Evolutionary conservation across 768 basidiomycete genomes (phyloP), one percentile per base, ranked within the genome.

Genomic region (Tulasnella calospora): DNA sequence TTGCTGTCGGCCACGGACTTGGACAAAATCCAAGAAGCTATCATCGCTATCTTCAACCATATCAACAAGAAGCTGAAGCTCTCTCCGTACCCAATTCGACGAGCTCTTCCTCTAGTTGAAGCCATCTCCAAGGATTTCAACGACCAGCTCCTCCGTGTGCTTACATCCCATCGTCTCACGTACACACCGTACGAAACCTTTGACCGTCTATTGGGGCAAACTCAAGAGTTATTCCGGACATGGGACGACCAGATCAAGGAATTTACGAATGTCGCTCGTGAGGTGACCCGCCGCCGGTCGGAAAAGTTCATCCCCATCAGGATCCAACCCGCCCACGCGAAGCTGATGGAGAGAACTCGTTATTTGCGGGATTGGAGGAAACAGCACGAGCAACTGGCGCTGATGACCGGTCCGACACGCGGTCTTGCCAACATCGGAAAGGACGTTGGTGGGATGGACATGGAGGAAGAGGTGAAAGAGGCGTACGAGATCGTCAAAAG

Each of bases 251-350:
- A 88, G 74, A 92, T 95, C 85, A 96, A 96, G 83, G 95, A 95
- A 82, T 96, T 96, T 80, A 95, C 94, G 12, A 94, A 93, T 81
- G 93, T 96, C 51, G 94, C 94, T 9, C 89, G 98, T 80, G 98
- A 99, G 82, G 92, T 98, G 69, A 95, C 94, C 71, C 87, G 96
- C 78, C 94, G 95, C 85, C 89, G 97, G 10, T 87, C 86, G 41
- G 98, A 99, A 83, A 92, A 92, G 84, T 98, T 99, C 85, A 96
- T 99, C 79, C 96, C 95, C 8, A 98, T 99, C 87, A 98, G 98
- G 85, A 92, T 99, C 69, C 87, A 88, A 17, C 91, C 95, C 12
- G 96, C 94, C 1, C 98, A 99, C 81, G 92, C 91, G 41, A 95
- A 95, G 85, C 85, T 98, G 70, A 94, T 96, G 84, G 96, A 98